Base-by-base conservation (phyloP, 768 basidiomycete species). In the Leccinum truebloodii region DNA sequence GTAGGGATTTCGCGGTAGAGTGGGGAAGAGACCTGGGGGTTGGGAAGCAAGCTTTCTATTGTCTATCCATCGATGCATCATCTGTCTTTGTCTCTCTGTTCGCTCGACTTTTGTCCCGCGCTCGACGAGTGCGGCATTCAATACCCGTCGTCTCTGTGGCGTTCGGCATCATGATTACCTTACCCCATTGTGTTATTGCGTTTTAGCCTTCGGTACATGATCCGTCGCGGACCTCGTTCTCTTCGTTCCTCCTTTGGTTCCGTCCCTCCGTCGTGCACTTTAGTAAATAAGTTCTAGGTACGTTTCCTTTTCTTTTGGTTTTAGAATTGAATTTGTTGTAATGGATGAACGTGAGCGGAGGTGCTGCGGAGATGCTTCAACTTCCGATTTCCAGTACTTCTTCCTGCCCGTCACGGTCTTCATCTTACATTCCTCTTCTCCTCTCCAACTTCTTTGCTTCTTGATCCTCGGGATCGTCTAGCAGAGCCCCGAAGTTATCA, bases 1-100 rank as follows among this genome's bases (percentile, higher is more conserved):
- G 78, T 97, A 30, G 91, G 90, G 16, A 74, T 90, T 16, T 62
- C 66, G 50, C 71, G 67, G 58, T 50, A 50, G 24, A 1, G 24
- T 24, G 12, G 22, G 22, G 22, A 14, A 26, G 14, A 20, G 41
- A n/a, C n/a, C n/a, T 44, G 4, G 41, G n/a, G 10, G n/a, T 12
- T 46, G n/a, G 9, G 20, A 20, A 46, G 44, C 44, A 46, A 46
- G 20, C 10, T 5, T 46, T 46, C 44, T 46, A 20, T 46, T 20
- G n/a, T 46, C 44, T 20, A 46, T 46, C 20, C 44, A 46, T 46
- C 5, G 44, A 46, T 46, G 20, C 20, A 2, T 44, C n/a, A 12
- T 20, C 41, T 20, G 6, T 44, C 41, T 35, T 35, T 44, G n/a
- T 12, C n/a, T 20, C 9, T 44, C 2, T 46, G 20, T 46, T 46